Evolutionary conservation across 2,329 filamentous ascomycete genomes (phyloP).

Genomic region (Claviceps africana): DNA sequence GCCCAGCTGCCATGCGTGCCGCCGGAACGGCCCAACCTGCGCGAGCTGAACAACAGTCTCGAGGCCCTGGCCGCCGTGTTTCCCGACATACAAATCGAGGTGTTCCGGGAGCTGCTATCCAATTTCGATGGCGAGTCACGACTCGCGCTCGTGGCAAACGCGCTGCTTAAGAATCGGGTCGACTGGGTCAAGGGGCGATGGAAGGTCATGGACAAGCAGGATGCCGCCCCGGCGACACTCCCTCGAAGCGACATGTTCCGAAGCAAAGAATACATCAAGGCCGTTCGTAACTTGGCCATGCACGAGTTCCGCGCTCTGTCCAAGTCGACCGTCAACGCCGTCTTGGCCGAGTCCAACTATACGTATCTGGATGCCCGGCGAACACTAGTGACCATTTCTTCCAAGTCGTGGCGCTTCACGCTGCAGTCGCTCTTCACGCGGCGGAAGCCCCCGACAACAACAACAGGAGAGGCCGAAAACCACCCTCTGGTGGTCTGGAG

Average conservation of each 20-base stretch:
- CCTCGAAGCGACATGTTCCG: constrained; percentile 53
- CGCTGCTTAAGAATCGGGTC: constrained; percentile 56
- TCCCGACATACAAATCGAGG: constrained; percentile 67
- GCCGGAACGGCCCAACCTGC: constrained; percentile 46
- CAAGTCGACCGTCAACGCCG: constrained; percentile 59
- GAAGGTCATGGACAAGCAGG: constrained; percentile 29
- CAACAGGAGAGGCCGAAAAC: constrained; percentile 39
- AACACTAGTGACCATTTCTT: constrained; percentile 53
- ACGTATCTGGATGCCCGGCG: constrained; percentile 60
- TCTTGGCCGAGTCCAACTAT: constrained; percentile 69
- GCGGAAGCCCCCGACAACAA: constrained; percentile 38
- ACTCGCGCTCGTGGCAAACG: constrained; percentile 63
- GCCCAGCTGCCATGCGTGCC: constrained; percentile 34
- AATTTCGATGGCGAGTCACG: constrained; percentile 65
- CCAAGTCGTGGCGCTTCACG: constrained; percentile 65
- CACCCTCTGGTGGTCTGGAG: constrained; percentile 52
- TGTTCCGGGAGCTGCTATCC: constrained; percentile 67
- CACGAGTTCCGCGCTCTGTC: constrained; percentile 65
- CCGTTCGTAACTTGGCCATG: constrained; percentile 53
- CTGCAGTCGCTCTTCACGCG: constrained; percentile 57
- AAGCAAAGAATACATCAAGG: constrained; percentile 50
- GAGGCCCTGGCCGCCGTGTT: constrained; percentile 58
- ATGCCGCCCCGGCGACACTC: constrained; percentile 23
- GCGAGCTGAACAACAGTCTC: constrained; percentile 56
- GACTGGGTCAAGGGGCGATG: constrained; percentile 59